Percentiles rank a stretch among this genome's conserved stretches.
Conservation (phyloP, 257 asterid species). For the Eustoma russellianum region DNA sequence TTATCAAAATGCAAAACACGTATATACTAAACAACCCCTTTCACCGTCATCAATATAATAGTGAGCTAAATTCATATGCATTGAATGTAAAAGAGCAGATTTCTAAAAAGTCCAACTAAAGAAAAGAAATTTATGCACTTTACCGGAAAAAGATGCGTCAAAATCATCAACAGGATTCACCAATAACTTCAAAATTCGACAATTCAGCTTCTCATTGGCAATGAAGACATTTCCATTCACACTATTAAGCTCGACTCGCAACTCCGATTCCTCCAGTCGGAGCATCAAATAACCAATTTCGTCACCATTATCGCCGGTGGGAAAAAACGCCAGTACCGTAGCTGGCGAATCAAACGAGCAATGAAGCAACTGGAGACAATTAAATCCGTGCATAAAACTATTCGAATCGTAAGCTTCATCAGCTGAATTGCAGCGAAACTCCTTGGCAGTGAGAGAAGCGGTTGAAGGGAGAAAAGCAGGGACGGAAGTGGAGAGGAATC, state of each 20-base stretch:
- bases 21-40: no score
- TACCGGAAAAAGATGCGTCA: constrained; percentile 7
- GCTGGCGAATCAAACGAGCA: constrained; percentile 13
- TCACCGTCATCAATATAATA: no score
- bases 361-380: constrained; percentile 47
- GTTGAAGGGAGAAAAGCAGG: constrained; percentile 18
- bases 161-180: constrained; percentile 24
- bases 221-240: constrained; percentile 11
- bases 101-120: background rate
- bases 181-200: constrained; percentile 34
- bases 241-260: constrained; percentile 16
- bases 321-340: constrained; percentile 38
- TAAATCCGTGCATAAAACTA: constrained; percentile 33
- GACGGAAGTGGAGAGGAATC: constrained; percentile 29
- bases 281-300: constrained; percentile 49
- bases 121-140: background rate
- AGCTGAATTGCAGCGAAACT: constrained; percentile 23
- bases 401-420: constrained; percentile 6
- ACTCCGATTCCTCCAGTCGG: constrained; percentile 20
- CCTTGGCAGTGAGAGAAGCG: constrained; percentile 25
- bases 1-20: no score
- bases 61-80: no score
- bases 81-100: no score
- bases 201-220: constrained; percentile 26
- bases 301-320: constrained; percentile 57